These are phyloP conservation scores for Penicillium atrosanguineum DNA, from an alignment of 495 filamentous ascomycete species.

Conservation along the genomic window DNA sequence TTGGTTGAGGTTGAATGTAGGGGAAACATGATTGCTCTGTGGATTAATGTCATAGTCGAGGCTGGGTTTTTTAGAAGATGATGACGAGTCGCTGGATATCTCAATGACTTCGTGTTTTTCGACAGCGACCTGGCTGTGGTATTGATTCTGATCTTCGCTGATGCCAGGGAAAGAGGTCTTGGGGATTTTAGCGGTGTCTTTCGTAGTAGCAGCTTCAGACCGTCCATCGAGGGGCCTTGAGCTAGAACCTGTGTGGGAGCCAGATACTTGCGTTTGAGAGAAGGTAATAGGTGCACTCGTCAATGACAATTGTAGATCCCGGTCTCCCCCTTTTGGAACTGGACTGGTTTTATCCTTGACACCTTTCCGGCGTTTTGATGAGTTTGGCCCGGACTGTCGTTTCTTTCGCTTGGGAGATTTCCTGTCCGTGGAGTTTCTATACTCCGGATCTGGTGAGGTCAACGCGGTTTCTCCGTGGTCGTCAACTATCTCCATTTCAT, in stretches of 20 bases:
- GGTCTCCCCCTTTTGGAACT: background rate
- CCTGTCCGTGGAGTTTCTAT: background rate
- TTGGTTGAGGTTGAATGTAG: background rate
- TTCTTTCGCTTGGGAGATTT: slow-evolving; percentile 6
- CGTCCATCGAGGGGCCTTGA: background rate
- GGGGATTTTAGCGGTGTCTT: background rate
- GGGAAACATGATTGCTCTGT: background rate
- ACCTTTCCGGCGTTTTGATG: slow-evolving; percentile 16
- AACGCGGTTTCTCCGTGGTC: slow-evolving; percentile 8
- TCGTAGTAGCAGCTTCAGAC: background rate
- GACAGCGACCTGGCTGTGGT: background rate
- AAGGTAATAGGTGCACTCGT: background rate
- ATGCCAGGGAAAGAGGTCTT: background rate
- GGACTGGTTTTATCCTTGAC: background rate
- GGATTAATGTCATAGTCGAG: background rate
- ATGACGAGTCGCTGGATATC: slow-evolving; percentile 10
- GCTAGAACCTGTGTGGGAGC: background rate
- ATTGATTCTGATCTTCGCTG: background rate
- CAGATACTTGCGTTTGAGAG: background rate
- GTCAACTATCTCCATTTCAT: slow-evolving; percentile 2
- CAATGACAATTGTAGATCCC: slow-evolving; percentile 9
- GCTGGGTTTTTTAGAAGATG: background rate
- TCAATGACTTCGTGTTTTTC: slow-evolving; percentile 1
- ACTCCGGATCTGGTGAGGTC: slow-evolving; percentile 16
- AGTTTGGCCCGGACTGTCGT: background rate